A percentile compares a stretch with the other conserved stretches of the same genome.
phyloP scores from a whole-genome alignment of 2,329 filamentous ascomycete genomes.

The Colletotrichum sp. region DNA sequence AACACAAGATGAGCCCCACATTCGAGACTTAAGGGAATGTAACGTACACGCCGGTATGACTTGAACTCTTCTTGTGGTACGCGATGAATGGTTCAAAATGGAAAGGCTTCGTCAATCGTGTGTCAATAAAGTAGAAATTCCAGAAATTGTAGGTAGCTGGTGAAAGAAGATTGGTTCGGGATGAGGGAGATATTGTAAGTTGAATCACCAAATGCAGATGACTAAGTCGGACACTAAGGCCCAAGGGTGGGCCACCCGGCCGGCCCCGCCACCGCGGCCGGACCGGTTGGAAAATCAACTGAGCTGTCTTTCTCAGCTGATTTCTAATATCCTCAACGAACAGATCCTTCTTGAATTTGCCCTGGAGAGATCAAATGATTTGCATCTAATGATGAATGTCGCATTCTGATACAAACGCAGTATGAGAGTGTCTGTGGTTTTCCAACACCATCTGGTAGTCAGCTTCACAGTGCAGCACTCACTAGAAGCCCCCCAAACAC shows the following conservation, averaged over 20 bases:
- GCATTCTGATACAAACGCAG: not conserved
- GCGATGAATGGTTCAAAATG: not conserved
- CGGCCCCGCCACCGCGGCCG: not conserved
- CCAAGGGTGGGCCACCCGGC: not conserved
- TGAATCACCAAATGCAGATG: not conserved
- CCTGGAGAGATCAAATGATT: not conserved
- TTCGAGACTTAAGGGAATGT: not conserved
- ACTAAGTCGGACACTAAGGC: not conserved
- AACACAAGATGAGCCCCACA: not conserved
- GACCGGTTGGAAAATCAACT: not conserved
- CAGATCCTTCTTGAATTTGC: not conserved
- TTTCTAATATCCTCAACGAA: not conserved
- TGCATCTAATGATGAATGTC: not conserved
- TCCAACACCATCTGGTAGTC: not conserved
- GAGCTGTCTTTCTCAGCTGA: not conserved
- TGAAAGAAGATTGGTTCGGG: not conserved
- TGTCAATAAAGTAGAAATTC: not conserved
- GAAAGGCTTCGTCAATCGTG: not conserved
- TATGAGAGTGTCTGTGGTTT: not conserved
- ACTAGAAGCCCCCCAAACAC: not conserved
- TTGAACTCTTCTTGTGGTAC: no score
- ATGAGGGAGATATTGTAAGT: not conserved
- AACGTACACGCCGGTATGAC: not conserved
- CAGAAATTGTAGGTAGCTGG: accelerated
- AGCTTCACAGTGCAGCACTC: not conserved